Base-by-base conservation (phyloP, 345 rosid genomes). In the Durio zibethinus region DNA sequence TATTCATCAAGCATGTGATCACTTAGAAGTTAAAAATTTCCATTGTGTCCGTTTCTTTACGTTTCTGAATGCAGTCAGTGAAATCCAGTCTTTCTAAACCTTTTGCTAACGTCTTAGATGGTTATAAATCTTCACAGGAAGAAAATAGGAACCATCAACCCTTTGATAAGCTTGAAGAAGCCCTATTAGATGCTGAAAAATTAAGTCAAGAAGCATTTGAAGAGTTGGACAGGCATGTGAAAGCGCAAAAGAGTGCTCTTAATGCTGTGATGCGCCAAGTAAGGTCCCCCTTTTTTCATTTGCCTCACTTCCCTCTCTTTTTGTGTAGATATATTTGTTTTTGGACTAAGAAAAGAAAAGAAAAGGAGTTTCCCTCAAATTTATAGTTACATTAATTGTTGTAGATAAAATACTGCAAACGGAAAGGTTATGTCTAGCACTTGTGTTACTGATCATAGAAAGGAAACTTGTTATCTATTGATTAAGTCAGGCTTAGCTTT, bases 121-220 rank as follows among this genome's bases (percentile, higher is more conserved):
- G n/a, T 61, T 12, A 40, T 60, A 31, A 33, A 25, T 56, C 65
- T 74, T 82, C 48, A 67, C 85, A 86, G 92, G 90, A 80, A 71
- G 83, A 76, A 64, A 81, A 60, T 60, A 79, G 72, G 45, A 53
- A 78, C 59, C 66, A 80, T 76, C 78, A 76, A 52, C 68, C 82
- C 20, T 83, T 79, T 35, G 76, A 56, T 27, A 80, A 86, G 72
- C 90, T 89, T 70, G 86, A 85, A 60, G 73, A 80, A 78, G 86
- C 86, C 47, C 47, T 82, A 18, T 25, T 38, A 36, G 88, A 83
- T 62, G 87, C 81, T 80, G 90, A 82, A 60, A 83, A 83, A 61
- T 75, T 72, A 20, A 89, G 83, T 77, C 77, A 73, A 80, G 85
- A 89, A 79, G 84, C 87, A 1, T 83, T 65, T 35, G 88, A 89